Evolutionary conservation across 768 basidiomycete species (phyloP), one percentile per base, ranked within the genome.

Genomic region (Tylopilus cervinicoccineus): DNA sequence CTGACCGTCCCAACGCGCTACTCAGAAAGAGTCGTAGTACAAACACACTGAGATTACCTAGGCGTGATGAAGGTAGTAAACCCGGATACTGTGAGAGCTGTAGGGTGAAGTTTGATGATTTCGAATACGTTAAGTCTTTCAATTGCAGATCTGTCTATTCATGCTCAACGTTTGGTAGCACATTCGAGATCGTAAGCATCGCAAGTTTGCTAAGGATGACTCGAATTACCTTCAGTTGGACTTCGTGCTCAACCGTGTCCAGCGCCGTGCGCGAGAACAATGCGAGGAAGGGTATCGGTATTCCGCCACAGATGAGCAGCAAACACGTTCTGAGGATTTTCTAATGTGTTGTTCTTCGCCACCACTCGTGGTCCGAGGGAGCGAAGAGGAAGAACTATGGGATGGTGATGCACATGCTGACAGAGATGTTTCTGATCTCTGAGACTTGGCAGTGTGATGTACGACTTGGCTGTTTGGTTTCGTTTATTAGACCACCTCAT

Each of bases 31-130:
- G 86, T 62, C 80, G 81, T 54, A 92, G 88, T 56, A 90, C 87
- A 43, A 88, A 88, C 61, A 88, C 85, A 2, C 68, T 91, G 39
- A 76, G 77, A 59, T 71, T 88, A 47, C 83, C 87, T 8, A 84
- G 80, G 61, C 81, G 89, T 32, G 88, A 93, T 49, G 92, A 95
- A 70, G 83, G 83, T 16, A 81, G 78, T 53, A 97, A 96, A 60
- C 87, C 94, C 5, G 96, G 96, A 5, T 98, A 97, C 68, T 99
- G 96, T 66, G 96, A 99, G 68, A 94, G 93, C 64, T 99, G 96
- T 67, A 80, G 95, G 32, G 61, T 76, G 47, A 92, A 92, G 66
- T 99, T 94, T 61, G 83, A 86, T 0, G 86, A 95, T 67, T 95
- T 98, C 59, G 79, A 80, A 52, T 68, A 72, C 56, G 95, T 96